A percentile compares a stretch with the other conserved stretches of the same genome.
phyloP scores from a whole-genome alignment of 441 rosid species.

The Aleurites moluccanus region DNA sequence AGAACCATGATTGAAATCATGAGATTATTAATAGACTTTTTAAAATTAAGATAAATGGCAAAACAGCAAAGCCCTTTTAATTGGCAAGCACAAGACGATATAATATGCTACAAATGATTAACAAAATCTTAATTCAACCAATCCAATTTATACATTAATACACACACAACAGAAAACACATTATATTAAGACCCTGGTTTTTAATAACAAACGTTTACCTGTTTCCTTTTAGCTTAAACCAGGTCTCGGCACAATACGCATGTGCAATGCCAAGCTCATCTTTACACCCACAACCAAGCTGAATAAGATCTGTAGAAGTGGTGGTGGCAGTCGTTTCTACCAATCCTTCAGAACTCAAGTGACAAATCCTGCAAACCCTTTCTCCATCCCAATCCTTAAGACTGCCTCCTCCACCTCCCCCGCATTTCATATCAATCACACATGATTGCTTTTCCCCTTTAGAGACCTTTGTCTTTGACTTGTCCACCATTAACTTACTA shows the following conservation, averaged over 20 bases:
- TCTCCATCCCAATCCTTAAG: slow-evolving; percentile 46
- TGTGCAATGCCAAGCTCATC: slow-evolving; percentile 85
- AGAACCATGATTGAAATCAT: background rate
- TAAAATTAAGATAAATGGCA: background rate
- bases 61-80: background rate
- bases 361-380: slow-evolving; percentile 80
- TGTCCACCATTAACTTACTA: slow-evolving; percentile 29
- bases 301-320: slow-evolving; percentile 44
- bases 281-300: slow-evolving; percentile 89
- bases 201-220: slow-evolving; percentile 44
- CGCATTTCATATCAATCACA: slow-evolving; percentile 43
- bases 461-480: slow-evolving; percentile 33
- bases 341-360: slow-evolving; percentile 60
- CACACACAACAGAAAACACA: no score
- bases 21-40: background rate
- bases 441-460: slow-evolving; percentile 41
- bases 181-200: background rate
- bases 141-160: slow-evolving; percentile 9
- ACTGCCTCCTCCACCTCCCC: slow-evolving; percentile 28
- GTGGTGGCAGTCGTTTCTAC: slow-evolving; percentile 27
- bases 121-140: slow-evolving; percentile 10
- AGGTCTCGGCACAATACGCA: slow-evolving; percentile 77
- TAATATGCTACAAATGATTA: background rate
- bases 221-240: slow-evolving; percentile 92
- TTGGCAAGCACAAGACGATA: slow-evolving; percentile 4